Conservation (phyloP, 257 asterid species). For the Hygrophila difformis region DNA sequence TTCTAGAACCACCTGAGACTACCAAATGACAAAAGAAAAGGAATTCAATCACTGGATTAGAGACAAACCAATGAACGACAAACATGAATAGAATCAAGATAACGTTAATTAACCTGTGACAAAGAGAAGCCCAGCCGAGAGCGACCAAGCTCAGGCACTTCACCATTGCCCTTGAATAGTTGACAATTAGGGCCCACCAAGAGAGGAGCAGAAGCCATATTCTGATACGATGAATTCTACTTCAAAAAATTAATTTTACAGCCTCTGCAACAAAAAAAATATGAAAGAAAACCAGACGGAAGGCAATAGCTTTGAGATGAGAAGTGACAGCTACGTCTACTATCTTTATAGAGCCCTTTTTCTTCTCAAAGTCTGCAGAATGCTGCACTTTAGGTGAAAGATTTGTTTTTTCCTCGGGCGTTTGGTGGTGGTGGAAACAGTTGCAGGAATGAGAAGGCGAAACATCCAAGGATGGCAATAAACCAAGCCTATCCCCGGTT, state of each 20-base stretch:
- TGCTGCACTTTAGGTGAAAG: slow-evolving; percentile 12
- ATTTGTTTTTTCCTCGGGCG: slow-evolving; percentile 11
- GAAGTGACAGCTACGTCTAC: not conserved
- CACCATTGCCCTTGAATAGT: slow-evolving; percentile 8
- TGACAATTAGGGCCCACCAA: too few relatives aligned
- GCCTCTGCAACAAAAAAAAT: not conserved
- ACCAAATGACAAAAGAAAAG: not conserved
- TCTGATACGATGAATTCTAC: too few relatives aligned
- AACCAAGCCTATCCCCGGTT: too few relatives aligned
- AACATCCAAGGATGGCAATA: slow-evolving; percentile 22
- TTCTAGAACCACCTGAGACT: slow-evolving; percentile 37
- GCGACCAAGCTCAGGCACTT: slow-evolving; percentile 10
- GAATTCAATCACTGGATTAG: not conserved
- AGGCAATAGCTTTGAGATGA: not conserved
- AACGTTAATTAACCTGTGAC: too few relatives aligned
- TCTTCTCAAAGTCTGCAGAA: slow-evolving; percentile 1
- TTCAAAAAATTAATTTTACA: not conserved
- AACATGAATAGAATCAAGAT: too few relatives aligned
- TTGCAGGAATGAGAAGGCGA: slow-evolving; percentile 33
- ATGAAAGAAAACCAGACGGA: not conserved
- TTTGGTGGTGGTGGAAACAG: slow-evolving; percentile 36
- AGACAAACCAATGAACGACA: not conserved
- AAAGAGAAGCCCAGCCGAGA: slow-evolving; percentile 15
- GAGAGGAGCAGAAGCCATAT: slow-evolving; percentile 28
- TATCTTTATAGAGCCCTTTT: not conserved